Evolutionary conservation across 371 early-diverging fungal genomes (phyloP).

Genomic region (Rhizopus sp.): DNA sequence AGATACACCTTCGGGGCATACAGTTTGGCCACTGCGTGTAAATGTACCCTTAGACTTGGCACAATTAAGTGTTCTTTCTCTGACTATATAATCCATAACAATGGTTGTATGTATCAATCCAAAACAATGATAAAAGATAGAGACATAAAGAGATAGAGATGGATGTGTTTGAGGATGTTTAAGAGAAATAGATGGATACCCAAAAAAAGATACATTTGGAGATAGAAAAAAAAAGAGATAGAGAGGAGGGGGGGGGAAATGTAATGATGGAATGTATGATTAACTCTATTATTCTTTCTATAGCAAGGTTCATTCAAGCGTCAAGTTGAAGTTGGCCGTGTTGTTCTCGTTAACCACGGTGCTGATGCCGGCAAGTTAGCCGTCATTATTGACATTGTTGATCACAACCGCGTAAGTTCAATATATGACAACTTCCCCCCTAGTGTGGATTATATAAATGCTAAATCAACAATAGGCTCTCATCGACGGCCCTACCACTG

Average conservation of each 20-base stretch:
- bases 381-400: constrained; percentile 98
- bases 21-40: constrained; percentile 12
- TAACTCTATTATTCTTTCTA: constrained; percentile 2
- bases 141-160: constrained; percentile 2
- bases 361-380: constrained; percentile 94
- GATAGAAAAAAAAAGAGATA: constrained; percentile 3
- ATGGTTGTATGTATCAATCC: constrained; percentile 30
- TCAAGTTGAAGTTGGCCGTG: constrained; percentile 98
- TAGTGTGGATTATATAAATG: not conserved
- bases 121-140: constrained; percentile 2
- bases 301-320: constrained; percentile 77
- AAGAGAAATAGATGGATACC: not conserved
- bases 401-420: constrained; percentile 88
- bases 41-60: constrained; percentile 19
- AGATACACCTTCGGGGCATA: not conserved
- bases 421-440: not conserved
- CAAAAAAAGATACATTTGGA: constrained; percentile 1
- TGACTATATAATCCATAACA: constrained; percentile 36
- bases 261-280: constrained; percentile 1
- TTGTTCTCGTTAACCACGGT: constrained; percentile 94
- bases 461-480: constrained; percentile 66
- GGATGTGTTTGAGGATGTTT: not conserved
- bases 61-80: constrained; percentile 28
- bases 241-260: not conserved
- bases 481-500: constrained; percentile 97